Percentiles rank a stretch among this genome's conserved stretches.
Conservation (phyloP, 805 yeast genomes). For the Saccharomycopsis oosterbeekiorum region DNA sequence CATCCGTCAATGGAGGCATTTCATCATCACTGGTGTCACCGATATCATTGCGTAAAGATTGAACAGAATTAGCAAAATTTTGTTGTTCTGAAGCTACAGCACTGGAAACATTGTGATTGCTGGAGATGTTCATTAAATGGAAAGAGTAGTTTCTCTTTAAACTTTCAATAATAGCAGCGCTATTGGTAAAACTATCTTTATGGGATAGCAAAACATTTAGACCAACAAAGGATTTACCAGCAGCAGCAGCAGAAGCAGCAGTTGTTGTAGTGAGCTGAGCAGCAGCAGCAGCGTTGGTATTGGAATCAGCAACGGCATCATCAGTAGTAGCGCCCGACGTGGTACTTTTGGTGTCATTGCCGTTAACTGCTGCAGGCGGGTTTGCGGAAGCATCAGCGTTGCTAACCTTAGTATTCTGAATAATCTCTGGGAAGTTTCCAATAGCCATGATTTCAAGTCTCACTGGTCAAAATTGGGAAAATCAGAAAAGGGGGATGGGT, state of each 20-base stretch:
- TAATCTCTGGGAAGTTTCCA: background rate
- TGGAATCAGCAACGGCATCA: background rate
- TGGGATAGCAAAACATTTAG: background rate
- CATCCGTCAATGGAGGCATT: background rate
- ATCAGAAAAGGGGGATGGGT: background rate
- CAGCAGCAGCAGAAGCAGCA: background rate
- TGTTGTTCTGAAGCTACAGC: background rate
- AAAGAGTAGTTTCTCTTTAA: background rate
- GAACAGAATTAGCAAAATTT: background rate
- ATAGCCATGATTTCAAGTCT: constrained; percentile 2
- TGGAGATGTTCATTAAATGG: background rate
- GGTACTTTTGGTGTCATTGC: no score
- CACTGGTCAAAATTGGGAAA: background rate
- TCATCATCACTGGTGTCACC: background rate
- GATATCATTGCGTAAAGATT: background rate
- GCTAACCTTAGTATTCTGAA: background rate
- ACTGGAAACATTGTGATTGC: background rate
- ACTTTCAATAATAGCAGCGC: background rate
- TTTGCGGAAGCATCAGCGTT: background rate
- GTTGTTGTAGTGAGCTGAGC: background rate
- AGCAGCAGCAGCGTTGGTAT: background rate
- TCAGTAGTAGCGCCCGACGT: background rate
- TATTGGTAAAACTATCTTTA: background rate
- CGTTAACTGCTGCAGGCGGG: background rate
- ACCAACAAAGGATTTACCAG: background rate